Evolutionary conservation across 495 filamentous ascomycete species (phyloP), one percentile per base, ranked within the genome.

Genomic region (Penicillium salamii): DNA sequence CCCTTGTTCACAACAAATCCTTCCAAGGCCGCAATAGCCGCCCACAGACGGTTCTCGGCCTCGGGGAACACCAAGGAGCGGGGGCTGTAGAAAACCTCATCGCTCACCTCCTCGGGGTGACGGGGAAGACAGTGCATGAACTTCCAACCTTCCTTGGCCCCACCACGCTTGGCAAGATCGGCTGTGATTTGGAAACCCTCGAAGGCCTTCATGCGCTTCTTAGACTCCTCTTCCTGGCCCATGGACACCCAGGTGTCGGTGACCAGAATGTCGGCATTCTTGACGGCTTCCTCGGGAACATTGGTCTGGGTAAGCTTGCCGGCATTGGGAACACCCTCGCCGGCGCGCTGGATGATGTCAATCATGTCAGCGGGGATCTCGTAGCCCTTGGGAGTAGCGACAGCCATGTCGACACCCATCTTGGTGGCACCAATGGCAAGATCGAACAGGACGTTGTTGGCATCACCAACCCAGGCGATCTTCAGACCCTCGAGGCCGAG

Each of bases 121-220:
- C 93, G 80, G n/a, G 93, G 93, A 42, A 98, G 68, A 64, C 93
- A 98, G 77, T 98, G 93, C 93, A 98, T 97, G 62, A 97, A 98
- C 70, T 88, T 90, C 93, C 93, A 98, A 50, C 78, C 76, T 26
- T 86, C 77, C 64, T 95, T 95, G 11, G 93, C 93, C 24, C 90
- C 90, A 33, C 92, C 93, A 36, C 83, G 78, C 70, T 85, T 76
- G 2, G 90, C 93, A 29, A 98, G 70, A 39, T 89, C 86, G 11
- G 80, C 70, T 3, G 90, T 95, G 55, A 98, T 85, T 65, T 96
- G 92, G 68, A 89, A 98, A 26, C 92, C 91, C 23, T 79, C 76
- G 60, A 98, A 98, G 21, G 83, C 89, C 69, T 84, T 81, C 51
- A 96, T 58, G 49, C 87, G 75, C 71, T 86, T 83, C 46, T 79